A percentile compares a stretch with the other conserved stretches of the same genome.
phyloP scores from a whole-genome alignment of 1,284 basidiomycete species.

The Taiwanofungus camphoratus region DNA sequence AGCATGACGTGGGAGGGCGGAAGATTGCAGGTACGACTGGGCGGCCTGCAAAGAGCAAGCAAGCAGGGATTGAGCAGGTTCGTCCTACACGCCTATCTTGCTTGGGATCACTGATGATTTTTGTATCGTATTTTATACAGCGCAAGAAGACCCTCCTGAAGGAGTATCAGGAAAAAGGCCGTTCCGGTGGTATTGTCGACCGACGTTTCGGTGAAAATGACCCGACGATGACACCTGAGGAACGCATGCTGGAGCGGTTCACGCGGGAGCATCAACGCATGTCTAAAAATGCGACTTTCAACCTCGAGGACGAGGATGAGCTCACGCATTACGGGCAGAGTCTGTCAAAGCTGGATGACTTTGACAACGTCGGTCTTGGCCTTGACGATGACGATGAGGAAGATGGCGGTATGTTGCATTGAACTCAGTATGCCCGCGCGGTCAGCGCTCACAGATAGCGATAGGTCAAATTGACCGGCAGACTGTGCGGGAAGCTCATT shows the following conservation, averaged over 20 bases:
- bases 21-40: conserved; percentile 83
- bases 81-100: conserved; percentile 21
- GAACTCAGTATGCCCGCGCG: no score
- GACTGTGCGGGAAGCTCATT: conserved; percentile 68
- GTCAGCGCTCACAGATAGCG: no score
- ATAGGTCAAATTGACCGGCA: conserved; percentile 67
- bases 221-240: conserved; percentile 85
- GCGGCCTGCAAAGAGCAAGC: conserved; percentile 81
- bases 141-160: conserved; percentile 85
- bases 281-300: conserved; percentile 81
- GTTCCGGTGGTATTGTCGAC: conserved; percentile 87
- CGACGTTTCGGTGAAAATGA: conserved; percentile 96
- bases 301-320: conserved; percentile 86
- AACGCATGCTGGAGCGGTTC: conserved; percentile 96
- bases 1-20: conserved; percentile 88
- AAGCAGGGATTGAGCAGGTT: conserved; percentile 88
- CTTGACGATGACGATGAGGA: conserved; percentile 70
- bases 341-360: conserved; percentile 81
- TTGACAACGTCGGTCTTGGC: conserved; percentile 72
- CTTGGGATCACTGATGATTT: not conserved
- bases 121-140: conserved; percentile 33
- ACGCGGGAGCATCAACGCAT: conserved; percentile 82
- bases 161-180: conserved; percentile 75
- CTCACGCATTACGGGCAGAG: conserved; percentile 94
- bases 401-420: conserved; percentile 23